Evolutionary conservation across 2,329 filamentous ascomycete species (phyloP).

Genomic region (Ploettnerulaceae sp.): DNA sequence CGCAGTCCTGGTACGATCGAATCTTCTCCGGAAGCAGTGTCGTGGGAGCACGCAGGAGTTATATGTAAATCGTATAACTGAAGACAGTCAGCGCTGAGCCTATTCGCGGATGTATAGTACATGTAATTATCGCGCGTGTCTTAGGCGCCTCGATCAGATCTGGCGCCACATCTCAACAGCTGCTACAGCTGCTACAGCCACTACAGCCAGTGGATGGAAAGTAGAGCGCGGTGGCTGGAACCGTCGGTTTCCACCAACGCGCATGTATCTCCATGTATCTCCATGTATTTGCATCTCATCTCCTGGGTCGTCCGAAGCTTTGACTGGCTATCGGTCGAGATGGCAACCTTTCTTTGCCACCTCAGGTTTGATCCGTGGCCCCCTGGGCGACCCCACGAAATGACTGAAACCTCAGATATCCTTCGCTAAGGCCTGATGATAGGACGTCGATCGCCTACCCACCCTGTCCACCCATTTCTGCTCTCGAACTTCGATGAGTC

Average conservation of each 20-base stretch:
- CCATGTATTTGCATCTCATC: slow-evolving; percentile 27
- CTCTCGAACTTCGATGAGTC: slow-evolving; percentile 10
- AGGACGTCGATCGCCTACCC: slow-evolving; percentile 24
- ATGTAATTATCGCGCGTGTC: slow-evolving; percentile 10
- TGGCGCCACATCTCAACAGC: background rate
- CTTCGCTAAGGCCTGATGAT: slow-evolving; percentile 22
- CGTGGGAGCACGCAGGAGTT: too few relatives aligned
- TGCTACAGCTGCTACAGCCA: background rate
- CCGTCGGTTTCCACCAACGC: background rate
- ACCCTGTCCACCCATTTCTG: slow-evolving; percentile 5
- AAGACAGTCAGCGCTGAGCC: background rate
- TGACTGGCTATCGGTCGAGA: slow-evolving; percentile 22
- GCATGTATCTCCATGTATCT: background rate
- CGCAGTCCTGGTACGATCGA: background rate
- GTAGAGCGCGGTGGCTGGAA: slow-evolving; percentile 8
- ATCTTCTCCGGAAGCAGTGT: background rate
- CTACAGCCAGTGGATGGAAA: slow-evolving; percentile 5
- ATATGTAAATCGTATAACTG: background rate
- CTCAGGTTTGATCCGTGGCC: slow-evolving; percentile 4
- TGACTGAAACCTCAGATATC: slow-evolving; percentile 16
- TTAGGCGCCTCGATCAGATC: background rate
- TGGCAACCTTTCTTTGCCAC: background rate
- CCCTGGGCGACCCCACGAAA: slow-evolving; percentile 18
- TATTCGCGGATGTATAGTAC: slow-evolving; percentile 4
- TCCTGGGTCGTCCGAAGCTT: slow-evolving; percentile 15